phyloP scores from a whole-genome alignment of 2,329 filamentous ascomycete species.

The Furcasterigmium furcatum region DNA sequence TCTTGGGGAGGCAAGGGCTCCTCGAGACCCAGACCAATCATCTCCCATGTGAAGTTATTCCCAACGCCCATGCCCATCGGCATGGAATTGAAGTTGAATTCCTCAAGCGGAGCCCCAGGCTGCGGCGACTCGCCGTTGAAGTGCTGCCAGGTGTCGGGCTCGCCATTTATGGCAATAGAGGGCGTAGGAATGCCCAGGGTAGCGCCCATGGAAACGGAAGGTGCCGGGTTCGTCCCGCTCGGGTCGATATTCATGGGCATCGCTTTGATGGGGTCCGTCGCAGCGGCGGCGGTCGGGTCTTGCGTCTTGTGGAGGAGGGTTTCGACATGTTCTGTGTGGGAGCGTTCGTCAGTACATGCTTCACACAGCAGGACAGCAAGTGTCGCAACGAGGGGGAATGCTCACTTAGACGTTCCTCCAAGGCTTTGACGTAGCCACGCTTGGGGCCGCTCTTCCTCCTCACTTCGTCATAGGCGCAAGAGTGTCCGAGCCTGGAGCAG shows the following conservation, averaged over 20 bases:
- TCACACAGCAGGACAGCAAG: background rate
- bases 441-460: constrained; percentile 93
- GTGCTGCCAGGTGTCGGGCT: constrained; percentile 17
- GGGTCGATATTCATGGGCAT: constrained; percentile 10
- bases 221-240: background rate
- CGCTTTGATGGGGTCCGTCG: constrained; percentile 30
- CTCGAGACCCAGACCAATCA: constrained; percentile 57
- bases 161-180: background rate
- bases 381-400: background rate
- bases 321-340: constrained; percentile 79
- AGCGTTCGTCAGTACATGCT: no score
- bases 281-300: constrained; percentile 36
- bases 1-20: constrained; percentile 57
- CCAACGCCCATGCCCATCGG: constrained; percentile 42
- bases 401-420: constrained; percentile 90
- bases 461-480: constrained; percentile 88
- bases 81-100: constrained; percentile 55
- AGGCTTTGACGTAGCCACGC: constrained; percentile 87
- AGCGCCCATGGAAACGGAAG: background rate
- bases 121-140: constrained; percentile 53
- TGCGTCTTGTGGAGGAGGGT: constrained; percentile 76
- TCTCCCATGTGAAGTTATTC: constrained; percentile 74
- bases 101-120: constrained; percentile 41
- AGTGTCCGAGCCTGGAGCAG: constrained; percentile 80
- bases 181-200: background rate